Conservation (phyloP, 1,139 yeast species). For the Debaryomycetaceae sp. region DNA sequence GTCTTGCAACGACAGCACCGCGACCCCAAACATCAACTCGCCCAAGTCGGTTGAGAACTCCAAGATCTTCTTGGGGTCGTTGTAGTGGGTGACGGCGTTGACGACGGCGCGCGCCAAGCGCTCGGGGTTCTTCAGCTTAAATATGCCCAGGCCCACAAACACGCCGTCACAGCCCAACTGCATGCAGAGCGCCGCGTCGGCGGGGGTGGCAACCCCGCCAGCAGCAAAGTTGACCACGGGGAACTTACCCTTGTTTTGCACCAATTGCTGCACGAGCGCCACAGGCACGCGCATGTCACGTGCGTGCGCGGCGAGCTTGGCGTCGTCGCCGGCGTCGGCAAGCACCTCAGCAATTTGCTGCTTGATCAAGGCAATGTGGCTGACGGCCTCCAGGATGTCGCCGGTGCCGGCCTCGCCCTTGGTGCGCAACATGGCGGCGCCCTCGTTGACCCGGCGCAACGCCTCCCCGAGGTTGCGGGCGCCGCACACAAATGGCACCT, state of each 20-base stretch:
- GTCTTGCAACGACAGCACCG: conserved; percentile 46
- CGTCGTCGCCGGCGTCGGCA: conserved; percentile 33
- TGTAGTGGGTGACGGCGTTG: conserved; percentile 72
- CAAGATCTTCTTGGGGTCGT: conserved; percentile 60
- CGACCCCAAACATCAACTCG: conserved; percentile 68
- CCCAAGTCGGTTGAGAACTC: conserved; percentile 76
- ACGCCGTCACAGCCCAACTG: conserved; percentile 91
- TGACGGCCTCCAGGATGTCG: conserved; percentile 82
- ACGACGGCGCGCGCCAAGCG: conserved; percentile 77
- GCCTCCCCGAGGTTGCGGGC: conserved; percentile 85
- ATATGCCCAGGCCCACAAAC: conserved; percentile 87
- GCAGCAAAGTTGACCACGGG: conserved; percentile 90
- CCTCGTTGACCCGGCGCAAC: conserved; percentile 73
- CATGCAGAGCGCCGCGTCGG: conserved; percentile 87
- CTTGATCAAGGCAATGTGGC: conserved; percentile 61
- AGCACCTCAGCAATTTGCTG: conserved; percentile 45
- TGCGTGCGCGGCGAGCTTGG: conserved; percentile 32
- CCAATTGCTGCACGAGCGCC: conserved; percentile 46
- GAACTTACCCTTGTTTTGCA: conserved; percentile 55
- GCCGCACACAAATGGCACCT: conserved; percentile 84
- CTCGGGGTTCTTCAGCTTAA: conserved; percentile 72
- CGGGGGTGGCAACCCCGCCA: conserved; percentile 88
- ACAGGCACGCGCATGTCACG: conserved; percentile 49
- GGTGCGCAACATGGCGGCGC: conserved; percentile 86
- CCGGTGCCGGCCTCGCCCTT: conserved; percentile 93